Percentiles rank a stretch among this genome's conserved stretches.
These are phyloP conservation scores for Rugonectria rugulosa DNA, from an alignment of 2,329 filamentous ascomycete species.

Conservation along the genomic window DNA sequence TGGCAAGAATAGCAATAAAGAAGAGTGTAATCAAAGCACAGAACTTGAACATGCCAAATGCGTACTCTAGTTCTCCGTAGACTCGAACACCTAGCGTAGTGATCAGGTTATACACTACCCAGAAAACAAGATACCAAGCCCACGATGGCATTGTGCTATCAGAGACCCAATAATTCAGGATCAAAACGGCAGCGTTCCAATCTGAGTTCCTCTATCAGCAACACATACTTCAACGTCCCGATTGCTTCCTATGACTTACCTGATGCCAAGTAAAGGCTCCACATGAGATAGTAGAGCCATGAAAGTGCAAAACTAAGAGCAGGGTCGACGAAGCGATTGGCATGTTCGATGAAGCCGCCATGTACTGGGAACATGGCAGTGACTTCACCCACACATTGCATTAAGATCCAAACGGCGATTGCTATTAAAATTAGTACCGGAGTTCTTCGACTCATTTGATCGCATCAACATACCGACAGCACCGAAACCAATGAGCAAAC, in stretches of 20 bases:
- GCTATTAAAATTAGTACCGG: not conserved
- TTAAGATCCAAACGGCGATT: constrained; percentile 2
- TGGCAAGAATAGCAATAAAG: not conserved
- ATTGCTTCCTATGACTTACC: not conserved
- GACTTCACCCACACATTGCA: constrained; percentile 3
- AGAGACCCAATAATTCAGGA: constrained; percentile 3
- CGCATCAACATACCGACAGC: not conserved
- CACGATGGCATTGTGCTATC: not conserved
- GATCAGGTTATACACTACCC: not conserved
- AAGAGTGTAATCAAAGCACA: not conserved
- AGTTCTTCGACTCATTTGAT: not conserved
- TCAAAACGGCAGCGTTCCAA: not conserved
- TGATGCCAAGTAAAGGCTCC: constrained; percentile 2
- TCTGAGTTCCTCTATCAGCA: not conserved
- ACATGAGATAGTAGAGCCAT: constrained; percentile 5
- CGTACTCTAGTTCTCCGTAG: constrained; percentile 2
- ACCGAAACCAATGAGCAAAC: not conserved
- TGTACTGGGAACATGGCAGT: constrained; percentile 3
- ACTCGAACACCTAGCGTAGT: not conserved
- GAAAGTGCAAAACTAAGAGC: not conserved
- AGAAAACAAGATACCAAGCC: not conserved
- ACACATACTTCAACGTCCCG: not conserved
- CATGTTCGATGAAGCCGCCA: constrained; percentile 4
- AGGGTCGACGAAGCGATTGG: not conserved
- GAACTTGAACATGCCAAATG: constrained; percentile 1